phyloP scores from a whole-genome alignment of 768 basidiomycete genomes.

The Scleroderma bovista region DNA sequence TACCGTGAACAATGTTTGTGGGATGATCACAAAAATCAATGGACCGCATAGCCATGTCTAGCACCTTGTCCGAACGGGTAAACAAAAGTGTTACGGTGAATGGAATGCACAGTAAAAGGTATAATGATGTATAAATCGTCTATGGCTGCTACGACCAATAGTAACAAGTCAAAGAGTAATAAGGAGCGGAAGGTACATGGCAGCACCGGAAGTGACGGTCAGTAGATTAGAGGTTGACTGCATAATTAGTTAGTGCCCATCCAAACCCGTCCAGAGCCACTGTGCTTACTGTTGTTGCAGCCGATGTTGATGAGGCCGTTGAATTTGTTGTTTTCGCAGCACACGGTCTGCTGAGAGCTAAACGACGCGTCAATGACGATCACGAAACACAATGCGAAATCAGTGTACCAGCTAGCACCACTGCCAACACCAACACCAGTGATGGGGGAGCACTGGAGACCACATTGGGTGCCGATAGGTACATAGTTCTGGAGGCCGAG shows the following conservation, averaged over 20 bases:
- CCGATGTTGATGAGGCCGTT: constrained; percentile 34
- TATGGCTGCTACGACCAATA: not conserved
- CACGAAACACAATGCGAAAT: accelerated
- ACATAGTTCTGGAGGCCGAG: not conserved
- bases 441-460: constrained; percentile 31
- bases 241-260: not conserved
- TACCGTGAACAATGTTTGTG: no score
- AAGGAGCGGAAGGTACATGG: constrained; percentile 16
- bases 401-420: constrained; percentile 14
- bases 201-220: not conserved
- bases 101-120: not conserved
- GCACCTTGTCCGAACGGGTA: not conserved
- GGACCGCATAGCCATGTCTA: not conserved
- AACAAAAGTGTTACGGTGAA: not conserved
- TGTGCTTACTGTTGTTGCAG: constrained; percentile 34
- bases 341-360: constrained; percentile 33
- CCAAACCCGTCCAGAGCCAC: not conserved
- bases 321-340: constrained; percentile 33
- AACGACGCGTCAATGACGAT: not conserved
- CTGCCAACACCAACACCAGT: constrained; percentile 18
- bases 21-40: not conserved
- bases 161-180: not conserved
- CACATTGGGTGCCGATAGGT: constrained; percentile 4
- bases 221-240: constrained; percentile 10
- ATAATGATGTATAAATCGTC: constrained; percentile 12